phyloP scores from a whole-genome alignment of 2,329 filamentous ascomycete species.

The Colletotrichum salicis region DNA sequence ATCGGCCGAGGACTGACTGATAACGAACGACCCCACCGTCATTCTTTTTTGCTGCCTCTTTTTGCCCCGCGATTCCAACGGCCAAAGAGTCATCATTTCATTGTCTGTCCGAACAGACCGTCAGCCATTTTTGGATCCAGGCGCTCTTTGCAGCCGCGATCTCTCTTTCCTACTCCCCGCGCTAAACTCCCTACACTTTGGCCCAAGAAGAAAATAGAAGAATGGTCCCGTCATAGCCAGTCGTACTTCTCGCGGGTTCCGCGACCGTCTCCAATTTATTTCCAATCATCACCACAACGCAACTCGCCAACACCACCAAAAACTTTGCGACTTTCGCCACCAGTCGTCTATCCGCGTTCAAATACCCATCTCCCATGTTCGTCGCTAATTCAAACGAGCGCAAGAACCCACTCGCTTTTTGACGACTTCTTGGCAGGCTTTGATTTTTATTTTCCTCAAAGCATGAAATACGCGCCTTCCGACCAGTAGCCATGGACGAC shows the following conservation, averaged over 20 bases:
- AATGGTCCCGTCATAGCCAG: conserved; percentile 24
- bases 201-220: background rate
- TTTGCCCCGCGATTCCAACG: conserved; percentile 33
- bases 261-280: conserved; percentile 21
- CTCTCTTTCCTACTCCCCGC: background rate
- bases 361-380: conserved; percentile 12
- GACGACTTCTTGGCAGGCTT: background rate
- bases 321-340: conserved; percentile 23
- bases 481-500: conserved; percentile 47
- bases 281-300: conserved; percentile 9
- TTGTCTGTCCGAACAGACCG: conserved; percentile 6
- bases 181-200: conserved; percentile 26
- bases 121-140: conserved; percentile 5
- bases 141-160: background rate
- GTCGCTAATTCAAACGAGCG: conserved; percentile 8
- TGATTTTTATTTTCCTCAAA: background rate
- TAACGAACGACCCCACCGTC: background rate
- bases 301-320: conserved; percentile 1
- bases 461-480: conserved; percentile 23
- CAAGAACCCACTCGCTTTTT: background rate
- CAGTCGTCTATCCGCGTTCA: background rate
- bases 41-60: background rate
- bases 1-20: background rate
- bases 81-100: conserved; percentile 35
- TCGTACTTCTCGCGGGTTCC: conserved; percentile 33